A percentile compares a stretch with the other conserved stretches of the same genome.
Evolutionary conservation across 176 grass and related monocot genomes (phyloP).

Genomic region (Carex cristatella): DNA sequence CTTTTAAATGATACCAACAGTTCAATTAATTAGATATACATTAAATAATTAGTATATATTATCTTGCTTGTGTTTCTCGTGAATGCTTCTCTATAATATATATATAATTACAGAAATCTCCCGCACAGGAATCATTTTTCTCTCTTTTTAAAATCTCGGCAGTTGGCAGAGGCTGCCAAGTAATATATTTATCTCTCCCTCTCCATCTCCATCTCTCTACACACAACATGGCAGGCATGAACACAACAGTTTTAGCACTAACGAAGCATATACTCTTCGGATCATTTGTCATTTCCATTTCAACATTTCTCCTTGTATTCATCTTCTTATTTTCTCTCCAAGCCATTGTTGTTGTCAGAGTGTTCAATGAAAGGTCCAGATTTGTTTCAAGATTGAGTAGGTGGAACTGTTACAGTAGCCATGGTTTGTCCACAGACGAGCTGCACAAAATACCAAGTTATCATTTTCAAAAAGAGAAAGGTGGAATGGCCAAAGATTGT

Average conservation of each 20-base stretch:
- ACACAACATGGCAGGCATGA: background rate
- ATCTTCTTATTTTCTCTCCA: background rate
- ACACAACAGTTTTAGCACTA: background rate
- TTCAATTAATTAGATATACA: no score
- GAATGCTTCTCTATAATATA: no score
- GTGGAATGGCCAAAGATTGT: background rate
- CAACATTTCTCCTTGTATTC: background rate
- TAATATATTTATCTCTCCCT: background rate
- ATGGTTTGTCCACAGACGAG: constrained; percentile 3
- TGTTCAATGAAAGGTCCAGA: constrained; percentile 9
- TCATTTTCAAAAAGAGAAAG: background rate
- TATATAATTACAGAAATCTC: no score
- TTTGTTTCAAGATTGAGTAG: background rate
- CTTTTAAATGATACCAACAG: no score
- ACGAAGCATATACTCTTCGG: background rate
- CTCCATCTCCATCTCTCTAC: background rate
- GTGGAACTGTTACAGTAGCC: background rate
- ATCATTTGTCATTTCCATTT: background rate
- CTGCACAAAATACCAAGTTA: background rate
- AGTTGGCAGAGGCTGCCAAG: no score
- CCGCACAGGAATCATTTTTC: no score
- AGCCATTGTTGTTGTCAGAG: background rate
- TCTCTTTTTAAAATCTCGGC: no score
- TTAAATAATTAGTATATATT: no score
- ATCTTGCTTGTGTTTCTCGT: no score